Base-by-base conservation (phyloP, 1,284 basidiomycete genomes). In the Leccinum fuscescens region DNA sequence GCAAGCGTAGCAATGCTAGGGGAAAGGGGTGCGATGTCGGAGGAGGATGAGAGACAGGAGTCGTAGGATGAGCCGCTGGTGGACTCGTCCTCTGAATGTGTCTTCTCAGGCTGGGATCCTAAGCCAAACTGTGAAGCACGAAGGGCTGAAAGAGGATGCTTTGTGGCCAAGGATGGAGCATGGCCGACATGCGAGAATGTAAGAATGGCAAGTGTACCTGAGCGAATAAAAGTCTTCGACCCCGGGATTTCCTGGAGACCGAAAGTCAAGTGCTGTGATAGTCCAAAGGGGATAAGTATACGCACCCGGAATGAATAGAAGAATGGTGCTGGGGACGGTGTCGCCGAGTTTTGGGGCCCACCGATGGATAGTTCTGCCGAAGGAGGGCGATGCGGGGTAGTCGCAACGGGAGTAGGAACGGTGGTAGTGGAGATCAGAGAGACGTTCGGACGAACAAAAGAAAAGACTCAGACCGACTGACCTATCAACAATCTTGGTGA, bases 401-500 rank as follows among this genome's bases (percentile, higher is more conserved):
- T 35, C 61, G 61, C 42, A 59, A 46, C 37, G 67, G 67, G 35
- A 68, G 57, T 60, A 80, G 67, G 68, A 80, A 77, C 51, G 75
- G 66, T 58, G 79, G 75, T 59, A 80, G 61, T 62, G 65, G 29
- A 29, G 29, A 29, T 29, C 29, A 29, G 29, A 9, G 0, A 29
- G 29, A 29, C 29, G 29, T 29, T 29, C 8, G 29, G 29, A 29
- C 29, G 29, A 29, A 27, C 27, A 27, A 27, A 27, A 27, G 27
- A 27, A 27, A 27, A 29, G 15, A 22, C 11, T 57, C 20, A 15
- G 24, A 22, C 72, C 17, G 37, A 85, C 75, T 29, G 27, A 87
- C 89, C 88, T 90, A 74, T 89, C 84, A 67, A 93, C 82, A 60
- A 94, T 82, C 75, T 90, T 92, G 51, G 85, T 78, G 64, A 94